These are phyloP conservation scores for Lolium multiflorum DNA, from an alignment of 176 grass and related monocot species.

Conservation along the genomic window DNA sequence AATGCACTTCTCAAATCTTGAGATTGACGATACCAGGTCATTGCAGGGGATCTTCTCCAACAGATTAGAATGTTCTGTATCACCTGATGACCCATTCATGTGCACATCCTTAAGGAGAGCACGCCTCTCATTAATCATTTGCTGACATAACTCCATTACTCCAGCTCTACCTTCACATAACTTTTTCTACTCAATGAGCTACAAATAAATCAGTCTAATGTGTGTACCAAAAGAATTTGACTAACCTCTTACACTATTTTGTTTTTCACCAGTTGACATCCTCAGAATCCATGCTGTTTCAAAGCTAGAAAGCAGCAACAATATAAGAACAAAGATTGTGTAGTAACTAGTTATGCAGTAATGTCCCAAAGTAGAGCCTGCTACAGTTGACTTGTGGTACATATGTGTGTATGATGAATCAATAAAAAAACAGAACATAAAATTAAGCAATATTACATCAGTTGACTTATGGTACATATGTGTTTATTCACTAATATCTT, in stretches of 20 bases:
- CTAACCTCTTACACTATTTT: slow-evolving; percentile 62
- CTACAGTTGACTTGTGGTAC: neutral
- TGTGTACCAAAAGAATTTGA: slow-evolving; percentile 35
- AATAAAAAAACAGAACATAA: neutral
- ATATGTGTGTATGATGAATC: neutral
- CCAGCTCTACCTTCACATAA: slow-evolving; percentile 62
- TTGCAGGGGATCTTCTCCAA: slow-evolving; percentile 46
- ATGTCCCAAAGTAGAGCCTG: slow-evolving; percentile 5
- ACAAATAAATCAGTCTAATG: slow-evolving; percentile 9
- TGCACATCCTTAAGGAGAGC: slow-evolving; percentile 62
- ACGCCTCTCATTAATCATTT: slow-evolving; percentile 62
- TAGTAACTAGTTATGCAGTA: neutral
- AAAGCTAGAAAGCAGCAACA: slow-evolving; percentile 57
- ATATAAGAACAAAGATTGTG: slow-evolving; percentile 32
- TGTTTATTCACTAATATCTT: neutral
- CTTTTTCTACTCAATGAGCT: slow-evolving; percentile 47
- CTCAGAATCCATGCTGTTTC: slow-evolving; percentile 72
- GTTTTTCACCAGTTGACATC: slow-evolving; percentile 64
- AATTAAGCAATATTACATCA: neutral
- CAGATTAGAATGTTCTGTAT: slow-evolving; percentile 36
- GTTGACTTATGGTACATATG: neutral
- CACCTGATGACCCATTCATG: slow-evolving; percentile 43
- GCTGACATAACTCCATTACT: slow-evolving; percentile 58
- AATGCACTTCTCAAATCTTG: slow-evolving; percentile 67
- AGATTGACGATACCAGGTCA: slow-evolving; percentile 71